Evolutionary conservation across 441 rosid species (phyloP), one percentile per base, ranked within the genome.

Genomic region (Bocquillonia castaneifolia): DNA sequence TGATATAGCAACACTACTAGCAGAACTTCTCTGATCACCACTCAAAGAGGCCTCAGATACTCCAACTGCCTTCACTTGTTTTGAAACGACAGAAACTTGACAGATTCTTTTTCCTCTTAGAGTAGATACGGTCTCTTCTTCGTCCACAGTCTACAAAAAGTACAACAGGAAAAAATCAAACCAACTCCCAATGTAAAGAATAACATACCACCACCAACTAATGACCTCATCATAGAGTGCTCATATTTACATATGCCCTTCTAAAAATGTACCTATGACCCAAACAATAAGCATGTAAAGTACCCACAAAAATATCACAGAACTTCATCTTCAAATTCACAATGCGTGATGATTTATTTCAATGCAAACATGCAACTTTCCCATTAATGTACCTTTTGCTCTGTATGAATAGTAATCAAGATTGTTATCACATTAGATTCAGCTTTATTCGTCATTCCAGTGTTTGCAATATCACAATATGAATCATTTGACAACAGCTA

Each of bases 91-190:
- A 72, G 88, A 79, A 77, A 75, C 58, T 76, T 80, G 86, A 72
- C 67, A 34, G 22, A 69, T 52, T 55, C 59, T 82, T 80, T 82
- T 94, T 60, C 79, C 76, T 81, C 79, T 79, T 74, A 53, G 52
- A 31, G 75, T 50, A 64, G 75, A 67, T 70, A 77, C 76, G 63
- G 71, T 74, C 67, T 77, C 84, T 72, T 80, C 88, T 71, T 78
- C 85, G 61, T 82, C 78, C 50, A 59, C 74, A 67, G 71, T 79
- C 99, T 91, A 78, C 73, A 61, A 69, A 61, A 79, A 60, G 55
- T 39, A 51, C 47, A 67, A n/a, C n/a, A 22, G 14, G 12, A 32
- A 61, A 63, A 65, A 7, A 15, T 62, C 18, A 68, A 48, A 22
- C 40, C 22, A 26, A 66, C 32, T 36, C 10, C 58, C 39, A 74